Base-by-base conservation (phyloP, 768 basidiomycete species). In the Suillus alpinus region DNA sequence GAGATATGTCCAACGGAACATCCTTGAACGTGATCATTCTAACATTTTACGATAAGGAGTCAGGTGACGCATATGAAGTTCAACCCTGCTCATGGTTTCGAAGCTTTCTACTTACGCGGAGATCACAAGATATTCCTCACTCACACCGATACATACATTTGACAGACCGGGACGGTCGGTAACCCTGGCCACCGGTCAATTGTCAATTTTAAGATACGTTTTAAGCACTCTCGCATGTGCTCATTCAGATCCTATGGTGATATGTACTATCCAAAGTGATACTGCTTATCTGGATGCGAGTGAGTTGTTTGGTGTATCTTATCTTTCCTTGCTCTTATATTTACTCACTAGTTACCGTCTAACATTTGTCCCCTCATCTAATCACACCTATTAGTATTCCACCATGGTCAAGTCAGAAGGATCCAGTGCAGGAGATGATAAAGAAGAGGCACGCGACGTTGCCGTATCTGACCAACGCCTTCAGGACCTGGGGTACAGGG, bases 401-500 rank as follows among this genome's bases (percentile, higher is more conserved):
- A 55, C 9, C 23, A 55, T 55, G 53, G 23, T 39, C 53, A 39
- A 55, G 36, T 10, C 10, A 18, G 36, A 55, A 55, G 36, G 26
- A 6, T 39, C 16, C 9, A 39, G 16, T 16, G 14, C 3, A 16
- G 53, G 10, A 39, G 53, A 39, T 5, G 16, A 10, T 23, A 55
- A 55, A 23, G 53, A 55, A 55, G 53, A 39, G 9, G 53, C 53
- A 39, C 3, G 16, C 16, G 23, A 55, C 6, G 16, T 39, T 26
- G 40, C 51, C 12, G 16, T 2, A 66, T 74, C 75, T 2, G 79
- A 84, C 69, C 69, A 74, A 62, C 76, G 81, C 31, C 72, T 83
- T 55, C 74, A 76, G 44, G 80, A 82, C 43, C 77, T 86, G 16
- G 84, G 83, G 7, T 85, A 86, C 67, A 79, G 76, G 63, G 75